Evolutionary conservation across 306 rosid genomes (phyloP).

Genomic region (Sicyos baderoa): DNA sequence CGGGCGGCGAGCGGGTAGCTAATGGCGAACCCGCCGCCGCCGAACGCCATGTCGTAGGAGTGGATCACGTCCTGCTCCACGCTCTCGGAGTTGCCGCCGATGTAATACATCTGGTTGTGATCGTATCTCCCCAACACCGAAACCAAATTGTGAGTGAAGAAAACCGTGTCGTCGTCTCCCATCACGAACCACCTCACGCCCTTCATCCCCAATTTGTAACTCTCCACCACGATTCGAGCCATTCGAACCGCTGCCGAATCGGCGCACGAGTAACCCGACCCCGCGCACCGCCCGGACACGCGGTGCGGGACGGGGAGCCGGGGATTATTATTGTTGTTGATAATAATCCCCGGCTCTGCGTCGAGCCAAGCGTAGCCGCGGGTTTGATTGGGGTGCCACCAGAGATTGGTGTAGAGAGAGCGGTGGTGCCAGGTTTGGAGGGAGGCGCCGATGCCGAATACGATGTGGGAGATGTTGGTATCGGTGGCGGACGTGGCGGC

Average conservation of each 20-base stretch:
- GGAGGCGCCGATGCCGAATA: constrained; percentile 76
- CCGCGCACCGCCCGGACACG: constrained; percentile 49
- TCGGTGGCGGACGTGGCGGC: background rate
- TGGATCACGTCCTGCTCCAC: constrained; percentile 77
- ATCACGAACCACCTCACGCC: constrained; percentile 89
- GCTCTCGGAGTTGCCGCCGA: constrained; percentile 92
- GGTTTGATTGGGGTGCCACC: constrained; percentile 59
- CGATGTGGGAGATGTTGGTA: constrained; percentile 69
- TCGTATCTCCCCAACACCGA: constrained; percentile 60
- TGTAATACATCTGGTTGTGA: constrained; percentile 52
- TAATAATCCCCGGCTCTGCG: constrained; percentile 25
- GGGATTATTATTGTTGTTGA: too few relatives aligned
- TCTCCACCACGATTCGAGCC: constrained; percentile 64
- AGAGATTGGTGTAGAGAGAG: constrained; percentile 41
- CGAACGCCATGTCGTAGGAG: constrained; percentile 80
- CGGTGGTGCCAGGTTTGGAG: constrained; percentile 52
- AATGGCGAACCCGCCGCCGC: constrained; percentile 88
- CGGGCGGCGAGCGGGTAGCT: constrained; percentile 67
- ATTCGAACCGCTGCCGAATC: constrained; percentile 72
- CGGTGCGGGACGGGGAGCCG: constrained; percentile 34
- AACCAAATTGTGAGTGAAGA: constrained; percentile 59
- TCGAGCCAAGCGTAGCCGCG: constrained; percentile 82
- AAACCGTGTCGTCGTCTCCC: constrained; percentile 95
- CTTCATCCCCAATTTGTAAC: constrained; percentile 51
- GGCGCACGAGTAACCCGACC: constrained; percentile 42